Evolutionary conservation across 2,329 filamentous ascomycete genomes (phyloP).

Genomic region (Huntiella abstrusa): DNA sequence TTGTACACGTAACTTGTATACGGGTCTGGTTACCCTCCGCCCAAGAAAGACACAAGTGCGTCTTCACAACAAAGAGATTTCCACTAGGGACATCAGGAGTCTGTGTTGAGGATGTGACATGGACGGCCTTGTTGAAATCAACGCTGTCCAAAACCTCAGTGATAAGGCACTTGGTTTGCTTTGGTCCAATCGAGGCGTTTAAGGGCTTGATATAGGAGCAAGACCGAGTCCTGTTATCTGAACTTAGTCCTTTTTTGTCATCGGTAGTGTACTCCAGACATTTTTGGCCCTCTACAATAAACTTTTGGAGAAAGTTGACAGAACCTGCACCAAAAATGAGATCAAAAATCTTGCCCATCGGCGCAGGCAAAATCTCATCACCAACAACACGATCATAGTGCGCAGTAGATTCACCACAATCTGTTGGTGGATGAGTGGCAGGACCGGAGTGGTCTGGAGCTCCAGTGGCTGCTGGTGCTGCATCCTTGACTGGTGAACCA

Average conservation of each 20-base stretch:
- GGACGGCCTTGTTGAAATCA: constrained; percentile 74
- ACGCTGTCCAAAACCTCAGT: constrained; percentile 67
- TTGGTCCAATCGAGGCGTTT: constrained; percentile 66
- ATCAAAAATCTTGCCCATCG: constrained; percentile 78
- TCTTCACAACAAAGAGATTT: constrained; percentile 80
- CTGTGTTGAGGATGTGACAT: constrained; percentile 64
- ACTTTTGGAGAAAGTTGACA: constrained; percentile 66
- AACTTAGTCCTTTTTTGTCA: constrained; percentile 59
- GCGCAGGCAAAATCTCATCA: constrained; percentile 72
- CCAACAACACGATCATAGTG: constrained; percentile 76
- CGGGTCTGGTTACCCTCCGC: constrained; percentile 70
- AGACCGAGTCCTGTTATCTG: constrained; percentile 53
- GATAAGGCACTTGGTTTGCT: constrained; percentile 84
- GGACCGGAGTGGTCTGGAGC: constrained; percentile 64
- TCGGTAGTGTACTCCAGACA: constrained; percentile 74
- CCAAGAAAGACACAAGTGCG: constrained; percentile 88
- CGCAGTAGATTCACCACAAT: constrained; percentile 57
- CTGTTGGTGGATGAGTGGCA: constrained; percentile 61
- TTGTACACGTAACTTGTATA: constrained; percentile 69
- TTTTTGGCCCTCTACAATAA: constrained; percentile 73
- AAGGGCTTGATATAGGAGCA: constrained; percentile 90
- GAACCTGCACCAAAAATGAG: constrained; percentile 73
- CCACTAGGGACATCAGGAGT: constrained; percentile 92
- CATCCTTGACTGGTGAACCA: constrained; percentile 21
- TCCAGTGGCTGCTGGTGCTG: constrained; percentile 22